phyloP scores from a whole-genome alignment of 768 basidiomycete species.

The Melanogaster broomeanus region DNA sequence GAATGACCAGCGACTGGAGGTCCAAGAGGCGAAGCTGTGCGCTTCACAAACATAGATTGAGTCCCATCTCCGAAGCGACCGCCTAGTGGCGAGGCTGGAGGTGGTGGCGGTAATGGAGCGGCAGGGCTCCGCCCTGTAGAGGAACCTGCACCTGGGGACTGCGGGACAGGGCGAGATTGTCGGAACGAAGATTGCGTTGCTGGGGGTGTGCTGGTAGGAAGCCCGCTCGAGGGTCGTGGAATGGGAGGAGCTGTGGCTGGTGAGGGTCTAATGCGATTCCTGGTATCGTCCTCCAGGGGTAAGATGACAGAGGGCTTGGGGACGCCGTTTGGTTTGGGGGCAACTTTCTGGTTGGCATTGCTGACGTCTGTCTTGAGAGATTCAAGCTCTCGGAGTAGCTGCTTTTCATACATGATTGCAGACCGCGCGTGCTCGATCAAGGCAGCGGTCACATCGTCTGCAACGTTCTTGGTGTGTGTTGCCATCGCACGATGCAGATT shows the following conservation, averaged over 20 bases:
- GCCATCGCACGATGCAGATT: conserved; percentile 88
- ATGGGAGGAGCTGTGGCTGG: conserved; percentile 23
- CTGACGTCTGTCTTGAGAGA: conserved; percentile 75
- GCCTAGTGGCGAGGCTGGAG: conserved; percentile 54
- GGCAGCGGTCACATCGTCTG: conserved; percentile 88
- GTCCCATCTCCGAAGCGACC: conserved; percentile 74
- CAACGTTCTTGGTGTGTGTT: conserved; percentile 81
- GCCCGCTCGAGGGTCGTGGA: conserved; percentile 19
- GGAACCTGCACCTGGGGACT: conserved; percentile 58
- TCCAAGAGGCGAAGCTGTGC: conserved; percentile 39
- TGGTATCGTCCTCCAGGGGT: conserved; percentile 62
- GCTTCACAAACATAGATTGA: conserved; percentile 77
- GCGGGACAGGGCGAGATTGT: conserved; percentile 40
- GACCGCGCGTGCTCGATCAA: conserved; percentile 93
- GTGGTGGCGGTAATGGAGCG: conserved; percentile 29
- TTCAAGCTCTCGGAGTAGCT: conserved; percentile 86
- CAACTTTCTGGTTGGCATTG: conserved; percentile 62
- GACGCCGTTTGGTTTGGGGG: conserved; percentile 47
- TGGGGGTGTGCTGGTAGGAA: conserved; percentile 17
- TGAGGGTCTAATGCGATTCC: conserved; percentile 21
- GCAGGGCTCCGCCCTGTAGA: conserved; percentile 34
- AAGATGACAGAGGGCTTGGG: conserved; percentile 65
- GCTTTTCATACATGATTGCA: conserved; percentile 88
- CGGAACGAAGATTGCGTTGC: conserved; percentile 24
- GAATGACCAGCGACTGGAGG: conserved; percentile 37